Conservation (phyloP, 2,329 filamentous ascomycete species). For the Arthrinium puccinioides region DNA sequence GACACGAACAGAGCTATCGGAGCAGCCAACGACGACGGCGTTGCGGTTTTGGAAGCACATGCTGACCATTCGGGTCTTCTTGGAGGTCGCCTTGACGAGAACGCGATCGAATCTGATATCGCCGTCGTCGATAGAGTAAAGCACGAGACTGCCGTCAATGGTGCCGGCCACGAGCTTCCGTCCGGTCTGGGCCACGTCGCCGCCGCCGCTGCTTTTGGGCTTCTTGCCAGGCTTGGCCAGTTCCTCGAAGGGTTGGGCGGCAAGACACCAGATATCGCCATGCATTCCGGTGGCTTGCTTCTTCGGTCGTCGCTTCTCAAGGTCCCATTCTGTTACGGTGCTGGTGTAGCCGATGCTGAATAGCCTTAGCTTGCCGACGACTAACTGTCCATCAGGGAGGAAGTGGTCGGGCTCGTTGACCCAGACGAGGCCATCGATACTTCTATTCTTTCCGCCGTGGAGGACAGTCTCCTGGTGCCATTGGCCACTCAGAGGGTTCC, state of each 20-base stretch:
- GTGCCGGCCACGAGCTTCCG: constrained; percentile 76
- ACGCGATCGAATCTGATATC: constrained; percentile 75
- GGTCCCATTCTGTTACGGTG: constrained; percentile 90
- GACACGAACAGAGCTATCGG: constrained; percentile 87
- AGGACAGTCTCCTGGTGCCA: constrained; percentile 92
- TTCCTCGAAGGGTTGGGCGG: constrained; percentile 60
- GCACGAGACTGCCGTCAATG: constrained; percentile 80
- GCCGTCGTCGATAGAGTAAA: constrained; percentile 79
- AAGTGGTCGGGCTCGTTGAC: constrained; percentile 75
- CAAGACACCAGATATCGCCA: constrained; percentile 95
- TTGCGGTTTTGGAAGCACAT: constrained; percentile 83
- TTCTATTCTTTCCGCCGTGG: constrained; percentile 74
- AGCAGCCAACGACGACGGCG: constrained; percentile 81
- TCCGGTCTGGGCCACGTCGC: constrained; percentile 16
- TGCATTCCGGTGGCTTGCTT: constrained; percentile 86
- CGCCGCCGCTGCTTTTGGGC: constrained; percentile 13
- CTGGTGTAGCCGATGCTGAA: constrained; percentile 96
- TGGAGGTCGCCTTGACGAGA: constrained; percentile 68
- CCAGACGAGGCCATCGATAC: constrained; percentile 88
- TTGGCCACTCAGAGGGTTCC: constrained; percentile 75
- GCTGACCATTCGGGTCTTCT: constrained; percentile 84
- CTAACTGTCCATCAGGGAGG: constrained; percentile 51
- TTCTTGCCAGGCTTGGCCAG: constrained; percentile 15
- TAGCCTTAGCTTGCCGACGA: constrained; percentile 69
- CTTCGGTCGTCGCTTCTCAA: constrained; percentile 69